phyloP scores from a whole-genome alignment of 805 yeast species.

The Groenewaldozyma tartarivorans region DNA sequence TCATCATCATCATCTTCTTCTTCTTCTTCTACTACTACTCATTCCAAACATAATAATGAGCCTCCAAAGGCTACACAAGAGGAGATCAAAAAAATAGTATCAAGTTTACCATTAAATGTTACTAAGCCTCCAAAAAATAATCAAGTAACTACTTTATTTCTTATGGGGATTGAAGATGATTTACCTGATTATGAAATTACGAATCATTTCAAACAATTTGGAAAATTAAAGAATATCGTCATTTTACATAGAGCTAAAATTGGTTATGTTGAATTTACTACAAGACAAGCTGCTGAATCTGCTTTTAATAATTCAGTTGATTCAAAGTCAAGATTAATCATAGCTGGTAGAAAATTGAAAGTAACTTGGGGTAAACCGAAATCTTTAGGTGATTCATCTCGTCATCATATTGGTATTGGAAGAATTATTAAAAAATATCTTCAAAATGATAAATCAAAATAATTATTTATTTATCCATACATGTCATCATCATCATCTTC shows the following conservation, averaged over 20 bases:
- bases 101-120: slow-evolving; percentile 63
- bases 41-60: not conserved
- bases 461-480: not conserved
- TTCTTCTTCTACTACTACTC: not conserved
- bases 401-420: slow-evolving; percentile 18
- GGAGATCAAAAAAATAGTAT: slow-evolving; percentile 44
- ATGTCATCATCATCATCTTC: slow-evolving; percentile 35
- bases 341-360: slow-evolving; percentile 22
- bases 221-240: slow-evolving; percentile 39
- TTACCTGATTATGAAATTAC: slow-evolving; percentile 55
- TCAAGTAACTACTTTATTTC: slow-evolving; percentile 49
- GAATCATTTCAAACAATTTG: slow-evolving; percentile 39
- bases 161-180: slow-evolving; percentile 64
- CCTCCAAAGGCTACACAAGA: slow-evolving; percentile 16
- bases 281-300: slow-evolving; percentile 44
- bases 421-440: slow-evolving; percentile 16
- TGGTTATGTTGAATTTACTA: slow-evolving; percentile 51
- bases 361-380: slow-evolving; percentile 25
- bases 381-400: slow-evolving; percentile 17
- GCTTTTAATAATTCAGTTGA: slow-evolving; percentile 14
- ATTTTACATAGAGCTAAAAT: slow-evolving; percentile 51
- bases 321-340: slow-evolving; percentile 17
- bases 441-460: not conserved
- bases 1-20: slow-evolving; percentile 12
- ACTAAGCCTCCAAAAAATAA: slow-evolving; percentile 32